These are phyloP conservation scores for Adenanthera pavonina DNA, from an alignment of 306 rosid genomes.

Conservation along the genomic window DNA sequence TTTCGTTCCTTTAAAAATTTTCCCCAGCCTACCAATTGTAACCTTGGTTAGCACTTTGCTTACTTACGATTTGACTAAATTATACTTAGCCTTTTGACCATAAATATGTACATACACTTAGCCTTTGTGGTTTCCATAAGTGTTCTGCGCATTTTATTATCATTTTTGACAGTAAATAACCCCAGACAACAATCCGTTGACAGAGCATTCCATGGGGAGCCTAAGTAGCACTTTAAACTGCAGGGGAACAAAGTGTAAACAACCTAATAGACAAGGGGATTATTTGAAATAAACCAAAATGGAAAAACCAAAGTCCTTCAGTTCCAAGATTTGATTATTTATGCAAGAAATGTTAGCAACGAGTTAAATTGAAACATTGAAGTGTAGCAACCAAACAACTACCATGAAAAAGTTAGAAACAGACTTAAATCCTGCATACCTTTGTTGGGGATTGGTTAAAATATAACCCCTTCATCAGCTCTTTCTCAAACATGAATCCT, in stretches of 20 bases:
- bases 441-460: slow-evolving; percentile 87
- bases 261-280: background rate
- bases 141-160: background rate
- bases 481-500: slow-evolving; percentile 99
- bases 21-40: background rate
- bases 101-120: too few species aligned
- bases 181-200: background rate
- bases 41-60: background rate
- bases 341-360: slow-evolving; percentile 27
- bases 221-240: background rate
- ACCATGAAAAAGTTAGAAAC: slow-evolving; percentile 17
- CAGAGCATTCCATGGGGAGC: background rate
- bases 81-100: background rate
- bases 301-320: slow-evolving; percentile 15
- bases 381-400: slow-evolving; percentile 7
- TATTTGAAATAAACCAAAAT: background rate
- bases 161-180: background rate
- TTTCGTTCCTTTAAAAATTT: background rate
- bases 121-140: background rate
- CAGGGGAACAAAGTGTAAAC: background rate
- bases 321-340: slow-evolving; percentile 18
- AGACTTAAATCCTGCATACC: slow-evolving; percentile 56
- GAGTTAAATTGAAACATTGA: slow-evolving; percentile 16
- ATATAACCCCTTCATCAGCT: slow-evolving; percentile 92
- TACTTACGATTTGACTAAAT: background rate